Percentiles rank a stretch among this genome's conserved stretches.
Conservation (phyloP, 1,139 yeast species). For the Suhomyces terraborum region DNA sequence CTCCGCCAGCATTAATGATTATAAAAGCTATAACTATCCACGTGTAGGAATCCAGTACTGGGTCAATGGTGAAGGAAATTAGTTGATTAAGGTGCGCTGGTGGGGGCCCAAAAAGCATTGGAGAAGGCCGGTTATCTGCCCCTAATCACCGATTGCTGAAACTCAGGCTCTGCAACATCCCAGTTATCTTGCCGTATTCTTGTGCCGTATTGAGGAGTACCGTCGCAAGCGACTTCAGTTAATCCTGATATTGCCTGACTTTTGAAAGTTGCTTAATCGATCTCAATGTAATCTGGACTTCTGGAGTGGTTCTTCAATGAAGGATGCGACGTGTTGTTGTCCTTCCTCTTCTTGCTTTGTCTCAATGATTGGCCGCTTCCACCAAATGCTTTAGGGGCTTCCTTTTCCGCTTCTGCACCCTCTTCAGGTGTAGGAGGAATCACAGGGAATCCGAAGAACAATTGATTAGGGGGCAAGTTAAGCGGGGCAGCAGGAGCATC, state of each 20-base stretch:
- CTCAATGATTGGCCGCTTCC: conserved; percentile 76
- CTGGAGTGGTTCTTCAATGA: conserved; percentile 53
- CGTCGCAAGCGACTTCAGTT: too few species aligned
- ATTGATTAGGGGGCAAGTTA: conserved; percentile 75
- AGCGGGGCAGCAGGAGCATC: conserved; percentile 72
- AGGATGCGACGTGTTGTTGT: conserved; percentile 45
- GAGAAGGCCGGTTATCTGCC: too few species aligned
- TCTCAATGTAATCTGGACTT: conserved; percentile 78
- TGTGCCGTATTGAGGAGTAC: too few species aligned
- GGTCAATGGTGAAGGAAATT: too few species aligned
- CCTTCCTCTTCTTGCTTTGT: conserved; percentile 74
- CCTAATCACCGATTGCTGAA: too few species aligned
- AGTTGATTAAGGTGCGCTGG: too few species aligned
- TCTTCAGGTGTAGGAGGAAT: conserved; percentile 63
- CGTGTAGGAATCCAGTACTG: too few species aligned
- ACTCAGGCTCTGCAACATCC: too few species aligned
- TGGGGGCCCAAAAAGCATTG: too few species aligned
- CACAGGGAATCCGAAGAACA: conserved; percentile 92
- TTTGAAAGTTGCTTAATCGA: too few species aligned
- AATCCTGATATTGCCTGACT: too few species aligned
- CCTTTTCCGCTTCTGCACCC: conserved; percentile 36
- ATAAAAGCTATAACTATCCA: conserved; percentile 1
- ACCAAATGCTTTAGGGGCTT: conserved; percentile 37
- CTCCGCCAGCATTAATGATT: conserved; percentile 2
- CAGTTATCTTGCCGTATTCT: too few species aligned